Percentiles rank a stretch among this genome's conserved stretches.
Conservation (phyloP, 495 filamentous ascomycete species). For the Neurospora hispaniola region DNA sequence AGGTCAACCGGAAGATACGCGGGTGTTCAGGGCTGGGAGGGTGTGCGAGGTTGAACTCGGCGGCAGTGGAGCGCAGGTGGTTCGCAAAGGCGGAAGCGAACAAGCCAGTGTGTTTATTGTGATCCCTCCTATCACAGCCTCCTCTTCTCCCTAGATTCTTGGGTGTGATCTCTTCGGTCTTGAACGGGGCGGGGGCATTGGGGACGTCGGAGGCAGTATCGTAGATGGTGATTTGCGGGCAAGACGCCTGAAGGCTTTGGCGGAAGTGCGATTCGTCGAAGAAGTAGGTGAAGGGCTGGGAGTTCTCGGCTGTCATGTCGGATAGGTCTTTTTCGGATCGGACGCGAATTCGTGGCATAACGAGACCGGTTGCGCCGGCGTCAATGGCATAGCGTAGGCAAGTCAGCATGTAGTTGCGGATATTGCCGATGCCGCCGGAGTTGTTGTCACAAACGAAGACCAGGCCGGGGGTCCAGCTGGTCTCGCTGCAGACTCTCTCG, state of each 20-base stretch:
- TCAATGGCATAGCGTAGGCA: constrained; percentile 41
- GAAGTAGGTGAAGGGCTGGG: constrained; percentile 31
- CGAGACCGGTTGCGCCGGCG: constrained; percentile 34
- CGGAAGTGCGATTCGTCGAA: constrained; percentile 38
- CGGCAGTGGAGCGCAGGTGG: constrained; percentile 14
- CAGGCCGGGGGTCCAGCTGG: constrained; percentile 25
- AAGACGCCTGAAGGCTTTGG: constrained; percentile 19
- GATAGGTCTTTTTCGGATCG: constrained; percentile 23
- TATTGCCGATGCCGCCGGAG: constrained; percentile 42
- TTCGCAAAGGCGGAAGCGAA: constrained; percentile 26
- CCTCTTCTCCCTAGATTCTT: constrained; percentile 28
- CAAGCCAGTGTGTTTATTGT: constrained; percentile 34
- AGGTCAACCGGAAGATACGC: constrained; percentile 27
- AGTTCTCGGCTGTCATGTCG: constrained; percentile 17
- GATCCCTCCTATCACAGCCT: constrained; percentile 34
- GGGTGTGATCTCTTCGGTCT: constrained; percentile 29
- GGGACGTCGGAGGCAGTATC: constrained; percentile 27
- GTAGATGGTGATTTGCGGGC: constrained; percentile 34
- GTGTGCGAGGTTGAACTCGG: constrained; percentile 13
- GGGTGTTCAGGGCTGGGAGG: constrained; percentile 21
- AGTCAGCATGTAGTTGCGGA: constrained; percentile 41
- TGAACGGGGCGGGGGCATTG: constrained; percentile 15
- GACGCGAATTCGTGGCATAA: constrained; percentile 32
- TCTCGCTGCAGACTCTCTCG: constrained; percentile 32
- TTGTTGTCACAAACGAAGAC: constrained; percentile 41